Base-by-base conservation (phyloP, 177 flowering plant genomes). In the Tripterygium wilfordii region DNA sequence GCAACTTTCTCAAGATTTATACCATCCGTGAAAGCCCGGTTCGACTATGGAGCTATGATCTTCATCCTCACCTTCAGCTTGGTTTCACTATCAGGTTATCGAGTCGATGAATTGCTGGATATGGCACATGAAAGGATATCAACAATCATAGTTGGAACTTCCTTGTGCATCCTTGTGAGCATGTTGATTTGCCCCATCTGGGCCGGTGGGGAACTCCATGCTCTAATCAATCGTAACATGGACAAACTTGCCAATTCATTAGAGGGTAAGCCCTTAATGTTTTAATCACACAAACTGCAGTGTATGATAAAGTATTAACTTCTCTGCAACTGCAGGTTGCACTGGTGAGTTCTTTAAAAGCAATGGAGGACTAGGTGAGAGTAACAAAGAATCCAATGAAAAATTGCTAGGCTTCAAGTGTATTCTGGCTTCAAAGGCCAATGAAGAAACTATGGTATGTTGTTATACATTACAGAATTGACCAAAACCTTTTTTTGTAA, bases 171-270 rank as follows among this genome's bases (percentile, higher is more conserved):
- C 18, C 35, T 79, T 38, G 49, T 77, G 1, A 75, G 68, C 71
- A 74, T 77, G 66, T 48, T 85, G 4, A 25, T 82, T 20, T 79
- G 63, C 57, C 98, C 98, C 3, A 62, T 79, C 12, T 90, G 98
- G 95, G 91, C 98, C 9, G 98, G 98, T 10, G 52, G 54, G 15
- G 85, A 90, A 59, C 84, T 88, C 39, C 76, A 85, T 42, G 36
- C 26, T 44, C 76, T 80, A 19, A 56, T 70, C 36, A 57, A 50
- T 19, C 56, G 62, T 4, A 84, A 87, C 71, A 54, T 85, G 73
- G 90, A 76, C 42, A 85, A 83, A 45, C 85, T 90, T 8, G 84
- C 94, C 20, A 56, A 61, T 31, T 84, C 94, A 12, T 56, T 90
- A 21, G 87, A 90, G 41, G 87, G 97, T 83, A 68, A n/a, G 59